Evolutionary conservation across 768 basidiomycete species (phyloP).

Genomic region (Scleroderma citrinum): DNA sequence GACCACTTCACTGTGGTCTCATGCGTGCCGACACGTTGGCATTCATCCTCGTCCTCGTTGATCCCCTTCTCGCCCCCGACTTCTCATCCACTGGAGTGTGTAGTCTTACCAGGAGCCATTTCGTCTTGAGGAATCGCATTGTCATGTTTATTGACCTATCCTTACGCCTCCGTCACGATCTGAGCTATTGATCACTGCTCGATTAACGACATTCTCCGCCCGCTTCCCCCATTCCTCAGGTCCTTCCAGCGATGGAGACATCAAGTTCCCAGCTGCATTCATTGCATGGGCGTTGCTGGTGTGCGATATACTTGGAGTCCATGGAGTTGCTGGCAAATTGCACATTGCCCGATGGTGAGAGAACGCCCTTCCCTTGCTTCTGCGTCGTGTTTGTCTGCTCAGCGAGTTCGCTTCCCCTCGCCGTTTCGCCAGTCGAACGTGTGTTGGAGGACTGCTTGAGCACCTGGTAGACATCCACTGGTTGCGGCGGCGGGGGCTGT

Average conservation of each 20-base stretch:
- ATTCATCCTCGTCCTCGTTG: conserved; percentile 35
- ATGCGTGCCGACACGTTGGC: conserved; percentile 72
- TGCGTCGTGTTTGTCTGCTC: background rate
- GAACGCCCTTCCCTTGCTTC: background rate
- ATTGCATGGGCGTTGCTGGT: conserved; percentile 31
- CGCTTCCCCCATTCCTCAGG: conserved; percentile 9
- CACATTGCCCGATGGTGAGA: background rate
- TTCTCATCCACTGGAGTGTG: conserved; percentile 11
- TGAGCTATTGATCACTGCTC: conserved; percentile 44
- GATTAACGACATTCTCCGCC: conserved; percentile 19
- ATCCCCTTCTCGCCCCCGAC: conserved; percentile 16
- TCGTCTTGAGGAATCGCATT: background rate
- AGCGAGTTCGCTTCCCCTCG: conserved; percentile 20
- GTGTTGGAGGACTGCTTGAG: conserved; percentile 20
- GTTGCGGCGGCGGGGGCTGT: conserved; percentile 7
- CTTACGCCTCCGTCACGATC: conserved; percentile 13
- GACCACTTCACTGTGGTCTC: conserved; percentile 78
- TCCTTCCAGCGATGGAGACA: conserved; percentile 16
- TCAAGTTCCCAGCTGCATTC: conserved; percentile 21
- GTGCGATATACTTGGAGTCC: background rate
- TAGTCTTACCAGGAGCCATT: conserved; percentile 15
- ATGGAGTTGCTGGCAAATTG: background rate
- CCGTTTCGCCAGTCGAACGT: conserved; percentile 36
- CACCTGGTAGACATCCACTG: too few species aligned
- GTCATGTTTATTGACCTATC: background rate